Conservation (phyloP, 176 grass and related monocot species). For the Pontederia paniculata region DNA sequence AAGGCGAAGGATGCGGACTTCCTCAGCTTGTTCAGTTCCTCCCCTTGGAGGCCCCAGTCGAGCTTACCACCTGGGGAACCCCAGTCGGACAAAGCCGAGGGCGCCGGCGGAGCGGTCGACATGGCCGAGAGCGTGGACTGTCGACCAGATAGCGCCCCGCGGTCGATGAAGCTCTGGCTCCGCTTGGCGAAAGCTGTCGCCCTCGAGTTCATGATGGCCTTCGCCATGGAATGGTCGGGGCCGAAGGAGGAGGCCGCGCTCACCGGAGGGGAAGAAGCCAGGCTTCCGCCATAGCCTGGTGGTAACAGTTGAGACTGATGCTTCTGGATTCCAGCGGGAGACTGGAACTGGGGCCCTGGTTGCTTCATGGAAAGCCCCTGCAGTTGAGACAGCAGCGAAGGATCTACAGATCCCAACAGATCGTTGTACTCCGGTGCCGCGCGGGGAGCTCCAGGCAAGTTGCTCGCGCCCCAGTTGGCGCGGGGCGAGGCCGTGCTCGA, state of each 20-base stretch:
- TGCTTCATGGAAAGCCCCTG: constrained; percentile 10
- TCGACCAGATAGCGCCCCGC: constrained; percentile 34
- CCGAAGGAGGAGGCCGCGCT: constrained; percentile 5
- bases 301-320: constrained; percentile 30
- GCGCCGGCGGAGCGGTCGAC: background rate
- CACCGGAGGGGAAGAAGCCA: background rate
- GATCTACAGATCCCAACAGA: constrained; percentile 4
- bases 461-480: constrained; percentile 5
- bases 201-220: constrained; percentile 24
- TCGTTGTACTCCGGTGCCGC: background rate
- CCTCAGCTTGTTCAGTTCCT: constrained; percentile 86
- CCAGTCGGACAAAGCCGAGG: constrained; percentile 47
- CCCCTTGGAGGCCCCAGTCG: constrained; percentile 88
- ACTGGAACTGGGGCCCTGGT: constrained; percentile 4
- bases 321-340: constrained; percentile 47
- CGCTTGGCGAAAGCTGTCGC: constrained; percentile 36
- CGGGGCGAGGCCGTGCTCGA: background rate
- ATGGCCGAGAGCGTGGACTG: constrained; percentile 28
- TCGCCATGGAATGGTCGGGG: constrained; percentile 13
- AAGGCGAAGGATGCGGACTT: constrained; percentile 85
- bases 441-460: background rate
- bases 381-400: constrained; percentile 7
- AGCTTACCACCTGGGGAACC: constrained; percentile 73
- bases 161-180: constrained; percentile 96
- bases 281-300: constrained; percentile 3